Base-by-base conservation (phyloP, 768 basidiomycete genomes). In the Favolaschia claudopus region DNA sequence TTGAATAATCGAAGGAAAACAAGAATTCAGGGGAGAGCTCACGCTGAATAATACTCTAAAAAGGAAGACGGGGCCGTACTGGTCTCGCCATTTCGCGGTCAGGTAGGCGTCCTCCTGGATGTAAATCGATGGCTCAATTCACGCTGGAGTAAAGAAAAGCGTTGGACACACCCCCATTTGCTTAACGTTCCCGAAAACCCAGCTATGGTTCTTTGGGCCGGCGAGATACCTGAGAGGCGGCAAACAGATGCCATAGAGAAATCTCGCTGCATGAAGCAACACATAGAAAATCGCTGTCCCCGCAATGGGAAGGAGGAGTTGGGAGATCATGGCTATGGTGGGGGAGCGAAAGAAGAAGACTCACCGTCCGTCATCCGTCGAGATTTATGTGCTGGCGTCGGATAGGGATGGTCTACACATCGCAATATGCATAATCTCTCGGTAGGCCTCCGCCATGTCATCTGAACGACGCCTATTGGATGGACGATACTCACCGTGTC, bases 21-120 rank as follows among this genome's bases (percentile, higher is more conserved):
- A 17, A 42, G 12, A 17, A 36, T 4, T 4, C 12, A 45, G 15
- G 25, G 1, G 55, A 20, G 37, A n/a, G 60, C 74, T 8, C 31
- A 80, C 80, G 29, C 62, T 64, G 10, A 79, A 66, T 1, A 78
- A 48, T 0, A 69, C 71, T 28, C 66, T 68, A 55, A 72, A 78
- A 36, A 46, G 65, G 34, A 79, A 37, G 7, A 72, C 76, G 1
- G 33, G 50, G 1, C 82, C 82, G 47, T 79, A 77, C 40, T 77
- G 48, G 17, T 66, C 50, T 15, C 72, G 48, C 82, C 80, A 82
- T 54, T 68, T 40, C 15, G 74, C 71, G 8, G 71, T 53, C 17
- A 73, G 47, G 4, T 62, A 56, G 1, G 63, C 57, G 28, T 70
- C 65, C 5, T 76, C 69, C 70, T 73, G 32, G 42, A n/a, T n/a